Conservation (phyloP, 768 basidiomycete species). For the Trametes sanguinea region DNA sequence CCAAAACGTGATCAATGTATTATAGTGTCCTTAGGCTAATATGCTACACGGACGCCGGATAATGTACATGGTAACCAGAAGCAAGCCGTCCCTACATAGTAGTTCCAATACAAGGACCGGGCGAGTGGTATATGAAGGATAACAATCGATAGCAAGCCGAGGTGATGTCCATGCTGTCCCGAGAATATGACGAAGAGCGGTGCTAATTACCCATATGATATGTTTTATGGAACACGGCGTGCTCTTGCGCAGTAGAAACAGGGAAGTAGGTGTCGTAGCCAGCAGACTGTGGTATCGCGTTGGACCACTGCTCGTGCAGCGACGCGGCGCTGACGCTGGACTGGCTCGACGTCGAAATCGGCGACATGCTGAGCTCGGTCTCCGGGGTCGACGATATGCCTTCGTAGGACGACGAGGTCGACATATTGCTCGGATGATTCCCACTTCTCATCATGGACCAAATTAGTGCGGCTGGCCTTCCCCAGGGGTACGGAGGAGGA, state of each 20-base stretch:
- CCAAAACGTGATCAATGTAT: conserved; percentile 14
- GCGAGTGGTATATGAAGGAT: conserved; percentile 14
- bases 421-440: conserved; percentile 11
- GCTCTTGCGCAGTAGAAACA: conserved; percentile 41
- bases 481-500: conserved; percentile 22
- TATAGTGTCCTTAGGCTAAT: conserved; percentile 19
- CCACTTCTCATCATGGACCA: conserved; percentile 18
- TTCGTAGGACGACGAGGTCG: conserved; percentile 20
- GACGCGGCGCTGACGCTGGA: conserved; percentile 51
- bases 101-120: conserved; percentile 15
- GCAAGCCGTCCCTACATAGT: conserved; percentile 10
- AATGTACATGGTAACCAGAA: conserved; percentile 20
- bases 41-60: conserved; percentile 24
- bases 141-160: conserved; percentile 10
- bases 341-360: conserved; percentile 47
- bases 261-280: conserved; percentile 75
- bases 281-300: conserved; percentile 46
- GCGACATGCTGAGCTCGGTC: conserved; percentile 52
- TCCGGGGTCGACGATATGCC: conserved; percentile 42
- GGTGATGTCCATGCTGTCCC: conserved; percentile 13
- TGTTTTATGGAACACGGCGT: conserved; percentile 31
- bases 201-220: conserved; percentile 29
- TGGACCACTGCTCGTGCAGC: conserved; percentile 52
- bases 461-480: not conserved
- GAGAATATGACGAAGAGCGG: conserved; percentile 12